A percentile compares a stretch with the other conserved stretches of the same genome.
Evolutionary conservation across 805 yeast genomes (phyloP).

Genomic region (Candida sanyiensis): DNA sequence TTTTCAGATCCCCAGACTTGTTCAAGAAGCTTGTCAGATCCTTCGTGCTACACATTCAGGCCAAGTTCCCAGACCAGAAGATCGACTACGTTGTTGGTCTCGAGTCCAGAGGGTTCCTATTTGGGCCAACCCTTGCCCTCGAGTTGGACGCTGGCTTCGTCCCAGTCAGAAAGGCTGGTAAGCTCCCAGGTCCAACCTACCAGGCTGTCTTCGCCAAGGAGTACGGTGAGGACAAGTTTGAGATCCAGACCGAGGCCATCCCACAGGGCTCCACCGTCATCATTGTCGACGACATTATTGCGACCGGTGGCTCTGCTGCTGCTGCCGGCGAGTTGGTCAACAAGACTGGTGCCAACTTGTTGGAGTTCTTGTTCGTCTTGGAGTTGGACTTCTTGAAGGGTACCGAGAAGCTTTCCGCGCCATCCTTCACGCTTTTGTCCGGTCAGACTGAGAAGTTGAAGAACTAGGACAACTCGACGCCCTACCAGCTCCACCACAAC

Average conservation of each 20-base stretch:
- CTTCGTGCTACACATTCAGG: slow-evolving; percentile 66
- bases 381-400: slow-evolving; percentile 95
- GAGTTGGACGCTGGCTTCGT: slow-evolving; percentile 86
- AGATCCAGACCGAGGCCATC: slow-evolving; percentile 78
- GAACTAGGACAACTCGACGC: slow-evolving; percentile 6
- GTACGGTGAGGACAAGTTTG: slow-evolving; percentile 86
- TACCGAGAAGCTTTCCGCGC: slow-evolving; percentile 77
- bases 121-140: slow-evolving; percentile 93
- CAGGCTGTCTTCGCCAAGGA: slow-evolving; percentile 79
- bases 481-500: no score
- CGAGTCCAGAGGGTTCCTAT: slow-evolving; percentile 94
- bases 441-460: slow-evolving; percentile 63
- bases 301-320: slow-evolving; percentile 94
- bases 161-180: slow-evolving; percentile 93
- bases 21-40: slow-evolving; percentile 81
- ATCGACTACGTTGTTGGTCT: slow-evolving; percentile 90
- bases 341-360: slow-evolving; percentile 60
- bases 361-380: slow-evolving; percentile 84
- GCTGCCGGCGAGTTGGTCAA: slow-evolving; percentile 86
- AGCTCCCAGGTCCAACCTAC: slow-evolving; percentile 81
- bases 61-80: slow-evolving; percentile 45
- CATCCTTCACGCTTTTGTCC: slow-evolving; percentile 81
- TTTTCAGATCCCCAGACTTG: slow-evolving; percentile 74
- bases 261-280: slow-evolving; percentile 76
- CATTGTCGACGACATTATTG: slow-evolving; percentile 93